Conservation (phyloP, 148 eudicot species). For the Pharnaceum exiguum region DNA sequence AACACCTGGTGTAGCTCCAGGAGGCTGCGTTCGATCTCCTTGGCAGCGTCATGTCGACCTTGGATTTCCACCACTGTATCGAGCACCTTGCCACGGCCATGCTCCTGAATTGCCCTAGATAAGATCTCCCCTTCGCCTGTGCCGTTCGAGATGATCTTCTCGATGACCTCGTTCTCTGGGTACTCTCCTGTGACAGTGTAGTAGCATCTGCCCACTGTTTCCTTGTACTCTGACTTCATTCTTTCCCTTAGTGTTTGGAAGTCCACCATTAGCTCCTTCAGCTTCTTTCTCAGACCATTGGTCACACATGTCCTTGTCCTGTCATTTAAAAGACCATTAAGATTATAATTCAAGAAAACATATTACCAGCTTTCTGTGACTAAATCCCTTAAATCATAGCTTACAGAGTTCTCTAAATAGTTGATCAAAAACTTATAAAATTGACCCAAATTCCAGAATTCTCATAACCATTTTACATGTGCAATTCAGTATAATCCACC, state of each 20-base stretch:
- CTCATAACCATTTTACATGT: background rate
- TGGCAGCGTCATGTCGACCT: constrained; percentile 74
- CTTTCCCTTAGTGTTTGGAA: constrained; percentile 74
- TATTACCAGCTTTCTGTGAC: too few relatives aligned
- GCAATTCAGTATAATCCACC: background rate
- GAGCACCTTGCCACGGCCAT: constrained; percentile 81
- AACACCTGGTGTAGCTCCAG: constrained; percentile 90
- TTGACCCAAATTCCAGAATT: background rate
- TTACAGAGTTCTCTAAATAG: too few relatives aligned
- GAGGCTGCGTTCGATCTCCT: constrained; percentile 76
- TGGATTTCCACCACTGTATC: constrained; percentile 95
- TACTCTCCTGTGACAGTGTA: constrained; percentile 87
- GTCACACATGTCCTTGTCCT: constrained; percentile 73
- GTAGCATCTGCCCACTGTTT: constrained; percentile 66
- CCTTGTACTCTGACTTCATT: constrained; percentile 87
- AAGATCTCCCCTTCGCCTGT: constrained; percentile 64
- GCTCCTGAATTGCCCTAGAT: constrained; percentile 79
- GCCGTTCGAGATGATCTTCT: constrained; percentile 59
- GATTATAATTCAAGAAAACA: too few relatives aligned
- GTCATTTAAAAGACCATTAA: constrained; percentile 1
- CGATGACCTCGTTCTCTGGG: constrained; percentile 73
- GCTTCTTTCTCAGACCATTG: constrained; percentile 87
- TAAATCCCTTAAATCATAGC: too few relatives aligned
- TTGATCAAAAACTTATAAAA: too few relatives aligned
- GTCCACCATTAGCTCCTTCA: constrained; percentile 91